A percentile compares a stretch with the other conserved stretches of the same genome.
phyloP scores from a whole-genome alignment of 352 stramenopile species.

The Globisporangium recalcitrans region DNA sequence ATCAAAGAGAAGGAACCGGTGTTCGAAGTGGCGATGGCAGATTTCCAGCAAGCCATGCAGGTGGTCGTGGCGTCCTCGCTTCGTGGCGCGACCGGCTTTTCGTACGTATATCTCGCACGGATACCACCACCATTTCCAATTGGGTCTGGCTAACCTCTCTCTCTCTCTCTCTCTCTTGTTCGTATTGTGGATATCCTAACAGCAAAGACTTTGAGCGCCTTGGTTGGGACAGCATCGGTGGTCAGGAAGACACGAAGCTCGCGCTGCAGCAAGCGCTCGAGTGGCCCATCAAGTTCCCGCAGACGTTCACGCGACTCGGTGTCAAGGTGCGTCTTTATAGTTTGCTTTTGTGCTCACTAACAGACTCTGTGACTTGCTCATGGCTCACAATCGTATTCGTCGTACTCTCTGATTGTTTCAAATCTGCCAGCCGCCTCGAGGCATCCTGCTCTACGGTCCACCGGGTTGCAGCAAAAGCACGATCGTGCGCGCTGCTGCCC shows the following conservation, averaged over 20 bases:
- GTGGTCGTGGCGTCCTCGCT: constrained; percentile 61
- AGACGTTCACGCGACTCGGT: constrained; percentile 67
- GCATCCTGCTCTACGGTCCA: constrained; percentile 86
- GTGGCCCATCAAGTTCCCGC: constrained; percentile 79
- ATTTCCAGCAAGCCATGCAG: constrained; percentile 77
- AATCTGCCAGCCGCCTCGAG: constrained; percentile 40
- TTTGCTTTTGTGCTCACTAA: background rate
- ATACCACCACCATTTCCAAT: too few species aligned
- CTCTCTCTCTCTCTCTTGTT: background rate
- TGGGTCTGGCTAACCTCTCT: background rate
- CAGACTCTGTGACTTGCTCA: background rate
- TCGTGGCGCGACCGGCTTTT: constrained; percentile 48
- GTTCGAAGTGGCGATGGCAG: constrained; percentile 57
- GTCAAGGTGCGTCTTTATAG: constrained; percentile 30
- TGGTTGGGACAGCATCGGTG: constrained; percentile 74
- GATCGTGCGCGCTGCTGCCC: constrained; percentile 78
- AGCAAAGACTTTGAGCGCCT: constrained; percentile 57
- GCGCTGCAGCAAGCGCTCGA: constrained; percentile 83
- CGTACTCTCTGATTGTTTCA: background rate
- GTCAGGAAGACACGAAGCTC: constrained; percentile 63
- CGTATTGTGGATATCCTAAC: too few species aligned
- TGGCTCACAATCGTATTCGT: background rate
- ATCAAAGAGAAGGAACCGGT: background rate
- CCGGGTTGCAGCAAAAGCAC: constrained; percentile 90
- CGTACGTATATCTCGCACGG: constrained; percentile 27